These are phyloP conservation scores for Aspergillus unguis DNA, from an alignment of 2,329 filamentous ascomycete species.

Conservation along the genomic window DNA sequence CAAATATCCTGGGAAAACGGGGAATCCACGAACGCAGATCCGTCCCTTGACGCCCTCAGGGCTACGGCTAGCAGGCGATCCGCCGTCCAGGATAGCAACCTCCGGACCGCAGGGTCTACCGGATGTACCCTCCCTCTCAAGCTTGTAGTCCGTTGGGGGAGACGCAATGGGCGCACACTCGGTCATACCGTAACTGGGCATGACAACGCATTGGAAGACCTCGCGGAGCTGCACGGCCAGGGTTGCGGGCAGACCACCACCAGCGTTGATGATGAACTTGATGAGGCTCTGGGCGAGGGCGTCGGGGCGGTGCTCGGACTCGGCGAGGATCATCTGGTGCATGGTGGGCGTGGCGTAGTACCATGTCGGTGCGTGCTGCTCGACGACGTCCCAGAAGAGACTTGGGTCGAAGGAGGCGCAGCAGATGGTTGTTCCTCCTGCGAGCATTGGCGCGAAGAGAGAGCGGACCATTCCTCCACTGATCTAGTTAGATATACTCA, in stretches of 20 bases:
- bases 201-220: slow-evolving; percentile 51
- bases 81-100: slow-evolving; percentile 48
- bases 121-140: slow-evolving; percentile 54
- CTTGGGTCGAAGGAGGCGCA: slow-evolving; percentile 54
- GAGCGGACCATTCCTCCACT: slow-evolving; percentile 55
- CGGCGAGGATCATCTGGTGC: slow-evolving; percentile 54
- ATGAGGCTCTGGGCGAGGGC: slow-evolving; percentile 46
- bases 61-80: slow-evolving; percentile 26
- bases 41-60: slow-evolving; percentile 41
- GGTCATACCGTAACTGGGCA: slow-evolving; percentile 60
- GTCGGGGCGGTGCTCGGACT: slow-evolving; percentile 40
- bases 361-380: slow-evolving; percentile 51
- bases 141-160: slow-evolving; percentile 51
- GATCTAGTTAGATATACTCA: neutral
- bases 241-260: slow-evolving; percentile 52
- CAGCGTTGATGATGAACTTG: slow-evolving; percentile 55
- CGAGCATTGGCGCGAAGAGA: slow-evolving; percentile 54
- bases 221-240: slow-evolving; percentile 49
- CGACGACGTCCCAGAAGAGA: slow-evolving; percentile 55
- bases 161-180: slow-evolving; percentile 60
- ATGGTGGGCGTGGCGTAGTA: slow-evolving; percentile 59
- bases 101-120: slow-evolving; percentile 53
- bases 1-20: slow-evolving; percentile 47
- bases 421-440: slow-evolving; percentile 54
- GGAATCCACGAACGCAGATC: slow-evolving; percentile 53